Evolutionary conservation across 306 rosid genomes (phyloP), one percentile per base, ranked within the genome.

Genomic region (Fragaria ananassa): DNA sequence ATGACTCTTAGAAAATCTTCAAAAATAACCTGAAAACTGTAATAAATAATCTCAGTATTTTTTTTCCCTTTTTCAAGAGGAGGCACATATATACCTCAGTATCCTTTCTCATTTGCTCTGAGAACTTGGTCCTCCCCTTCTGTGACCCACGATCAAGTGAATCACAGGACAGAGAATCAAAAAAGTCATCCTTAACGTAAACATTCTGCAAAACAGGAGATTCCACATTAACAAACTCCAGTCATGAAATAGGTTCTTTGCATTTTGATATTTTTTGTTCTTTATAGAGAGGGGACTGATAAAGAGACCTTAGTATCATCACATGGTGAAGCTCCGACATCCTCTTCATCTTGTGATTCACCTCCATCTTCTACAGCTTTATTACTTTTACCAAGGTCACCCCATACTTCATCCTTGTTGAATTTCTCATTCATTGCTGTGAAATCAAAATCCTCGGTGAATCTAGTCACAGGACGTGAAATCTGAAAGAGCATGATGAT

Each of bases 351-450:
- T 68, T 86, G 68, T 34, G 68, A 63, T 63, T 63, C 44, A 17
- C 44, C 23, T 63, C 23, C 85, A 68, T 88, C 89, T 79, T 86
- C 96, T 71, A 69, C 74, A 75, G 86, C 77, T 82, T 88, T 92
- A 39, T 56, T 83, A 77, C 79, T 85, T 84, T 87, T 95, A 68
- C 97, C 98, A 54, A 95, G 93, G 83, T 92, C 88, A 73, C 92
- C 97, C 99, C 99, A 95, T 21, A 92, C 97, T 86, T 95, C 97
- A 79, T 95, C 99, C 91, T 95, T 95, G 58, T 92, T 95, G 79
- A 95, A 95, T 81, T 90, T 95, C 82, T 95, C 97, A 83, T 92
- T 95, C 99, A 95, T 95, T 49, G 97, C 97, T 57, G 13, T 84
- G 88, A 95, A 92, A 80, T 95, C 96, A 88, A 95, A 92, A 72